phyloP scores from a whole-genome alignment of 2,329 filamentous ascomycete species.

The Xylaria digitata region DNA sequence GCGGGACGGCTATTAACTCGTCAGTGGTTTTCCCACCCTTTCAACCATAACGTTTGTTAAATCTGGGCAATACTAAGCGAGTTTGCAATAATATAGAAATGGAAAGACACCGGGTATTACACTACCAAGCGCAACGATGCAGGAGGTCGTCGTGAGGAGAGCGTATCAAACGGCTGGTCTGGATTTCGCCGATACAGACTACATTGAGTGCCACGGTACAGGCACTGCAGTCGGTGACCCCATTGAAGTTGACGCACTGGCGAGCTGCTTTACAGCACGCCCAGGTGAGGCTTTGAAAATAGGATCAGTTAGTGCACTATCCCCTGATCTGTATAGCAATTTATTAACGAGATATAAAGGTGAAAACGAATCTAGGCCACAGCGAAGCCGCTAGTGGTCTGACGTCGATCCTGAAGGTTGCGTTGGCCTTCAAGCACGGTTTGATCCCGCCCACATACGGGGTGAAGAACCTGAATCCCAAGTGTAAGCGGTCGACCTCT shows the following conservation, averaged over 20 bases:
- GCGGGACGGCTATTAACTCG: conserved; percentile 15
- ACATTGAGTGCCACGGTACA: conserved; percentile 33
- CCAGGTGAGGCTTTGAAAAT: background rate
- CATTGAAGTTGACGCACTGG: conserved; percentile 37
- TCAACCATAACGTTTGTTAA: background rate
- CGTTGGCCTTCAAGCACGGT: background rate
- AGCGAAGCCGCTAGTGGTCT: conserved; percentile 1
- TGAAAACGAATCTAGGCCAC: conserved; percentile 1
- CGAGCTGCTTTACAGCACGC: conserved; percentile 1
- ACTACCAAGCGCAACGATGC: conserved; percentile 53
- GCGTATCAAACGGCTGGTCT: conserved; percentile 52
- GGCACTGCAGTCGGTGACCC: conserved; percentile 24
- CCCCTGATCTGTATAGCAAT: no score
- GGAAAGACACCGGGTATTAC: conserved; percentile 59
- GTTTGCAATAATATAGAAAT: conserved; percentile 45
- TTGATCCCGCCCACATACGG: background rate
- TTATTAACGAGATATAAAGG: background rate
- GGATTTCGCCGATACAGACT: conserved; percentile 38
- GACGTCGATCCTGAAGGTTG: background rate
- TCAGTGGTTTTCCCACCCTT: background rate
- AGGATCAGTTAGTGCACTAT: background rate
- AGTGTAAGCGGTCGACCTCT: background rate
- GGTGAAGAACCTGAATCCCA: background rate
- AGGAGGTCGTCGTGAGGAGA: conserved; percentile 51
- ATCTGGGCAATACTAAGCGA: no score